A percentile compares a stretch with the other conserved stretches of the same genome.
These are phyloP conservation scores for Microdochium trichocladiopsis DNA, from an alignment of 2,329 filamentous ascomycete genomes.

Conservation along the genomic window DNA sequence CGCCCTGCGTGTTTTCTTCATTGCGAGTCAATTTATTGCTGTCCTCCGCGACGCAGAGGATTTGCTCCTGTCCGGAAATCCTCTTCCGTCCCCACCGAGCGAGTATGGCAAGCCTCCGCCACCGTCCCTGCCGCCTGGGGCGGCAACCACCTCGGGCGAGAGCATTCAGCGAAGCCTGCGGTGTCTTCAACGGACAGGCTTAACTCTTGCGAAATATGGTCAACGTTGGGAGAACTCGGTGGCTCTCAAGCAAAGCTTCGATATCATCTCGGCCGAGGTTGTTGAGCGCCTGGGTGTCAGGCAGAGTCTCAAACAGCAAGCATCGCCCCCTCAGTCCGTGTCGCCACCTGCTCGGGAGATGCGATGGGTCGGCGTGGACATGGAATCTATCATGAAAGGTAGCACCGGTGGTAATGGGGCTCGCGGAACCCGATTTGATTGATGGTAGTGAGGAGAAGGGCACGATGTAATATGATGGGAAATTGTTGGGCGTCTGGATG, in stretches of 20 bases:
- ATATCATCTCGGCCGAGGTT: slow-evolving; percentile 37
- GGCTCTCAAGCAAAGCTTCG: slow-evolving; percentile 46
- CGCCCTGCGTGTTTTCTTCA: slow-evolving; percentile 74
- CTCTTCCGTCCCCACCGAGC: slow-evolving; percentile 34
- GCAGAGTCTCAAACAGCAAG: slow-evolving; percentile 27
- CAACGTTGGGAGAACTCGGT: slow-evolving; percentile 52
- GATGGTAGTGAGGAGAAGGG: neutral
- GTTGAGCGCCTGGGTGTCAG: slow-evolving; percentile 32
- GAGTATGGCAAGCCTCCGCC: slow-evolving; percentile 39
- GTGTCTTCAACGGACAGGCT: slow-evolving; percentile 45
- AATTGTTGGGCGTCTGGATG: too few relatives aligned
- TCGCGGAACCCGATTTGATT: neutral
- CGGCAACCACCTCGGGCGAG: slow-evolving; percentile 26
- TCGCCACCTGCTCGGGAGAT: slow-evolving; percentile 22
- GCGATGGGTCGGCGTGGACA: slow-evolving; percentile 38
- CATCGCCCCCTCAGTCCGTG: slow-evolving; percentile 18
- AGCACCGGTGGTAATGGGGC: slow-evolving; percentile 5
- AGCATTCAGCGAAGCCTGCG: slow-evolving; percentile 49
- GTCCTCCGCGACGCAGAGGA: slow-evolving; percentile 53
- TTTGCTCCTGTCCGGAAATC: slow-evolving; percentile 43
- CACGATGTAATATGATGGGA: neutral
- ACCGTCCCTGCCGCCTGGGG: slow-evolving; percentile 42
- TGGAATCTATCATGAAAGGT: slow-evolving; percentile 33
- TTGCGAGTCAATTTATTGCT: slow-evolving; percentile 56
- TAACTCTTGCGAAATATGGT: slow-evolving; percentile 49